Percentiles rank a stretch among this genome's conserved stretches.
These are phyloP conservation scores for Nicotiana paniculata DNA, from an alignment of 257 asterid genomes.

Conservation along the genomic window DNA sequence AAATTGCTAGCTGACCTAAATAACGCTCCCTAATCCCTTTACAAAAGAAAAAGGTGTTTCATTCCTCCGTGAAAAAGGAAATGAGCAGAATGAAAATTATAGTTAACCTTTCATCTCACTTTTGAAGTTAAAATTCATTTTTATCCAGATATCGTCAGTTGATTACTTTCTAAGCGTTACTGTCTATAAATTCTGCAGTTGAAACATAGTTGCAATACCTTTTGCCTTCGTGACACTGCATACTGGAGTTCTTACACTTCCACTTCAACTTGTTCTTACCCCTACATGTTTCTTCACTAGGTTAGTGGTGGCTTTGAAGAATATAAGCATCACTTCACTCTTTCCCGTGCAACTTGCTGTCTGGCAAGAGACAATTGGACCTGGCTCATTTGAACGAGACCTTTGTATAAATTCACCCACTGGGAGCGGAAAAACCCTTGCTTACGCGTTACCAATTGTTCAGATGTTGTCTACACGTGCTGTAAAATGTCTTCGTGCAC, in stretches of 20 bases:
- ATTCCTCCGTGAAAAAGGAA: background rate
- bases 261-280: background rate
- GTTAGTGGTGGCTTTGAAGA: conserved; percentile 55
- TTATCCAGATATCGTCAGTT: background rate
- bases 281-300: conserved; percentile 26
- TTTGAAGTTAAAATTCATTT: background rate
- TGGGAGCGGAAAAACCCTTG: conserved; percentile 91
- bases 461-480: conserved; percentile 62
- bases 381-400: conserved; percentile 77
- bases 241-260: background rate
- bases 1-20: background rate
- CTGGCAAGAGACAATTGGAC: conserved; percentile 93
- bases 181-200: background rate
- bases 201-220: background rate
- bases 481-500: conserved; percentile 73
- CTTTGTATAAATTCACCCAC: conserved; percentile 87
- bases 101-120: background rate
- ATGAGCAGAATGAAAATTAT: background rate
- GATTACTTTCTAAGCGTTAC: background rate
- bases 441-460: conserved; percentile 84
- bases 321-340: conserved; percentile 57
- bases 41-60: background rate
- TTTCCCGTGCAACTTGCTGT: conserved; percentile 87
- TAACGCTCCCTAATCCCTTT: background rate
- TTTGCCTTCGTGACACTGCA: background rate